These are phyloP conservation scores for Plasmodium vivax DNA, from an alignment of 169 alveolate genomes.

Conservation along the genomic window DNA sequence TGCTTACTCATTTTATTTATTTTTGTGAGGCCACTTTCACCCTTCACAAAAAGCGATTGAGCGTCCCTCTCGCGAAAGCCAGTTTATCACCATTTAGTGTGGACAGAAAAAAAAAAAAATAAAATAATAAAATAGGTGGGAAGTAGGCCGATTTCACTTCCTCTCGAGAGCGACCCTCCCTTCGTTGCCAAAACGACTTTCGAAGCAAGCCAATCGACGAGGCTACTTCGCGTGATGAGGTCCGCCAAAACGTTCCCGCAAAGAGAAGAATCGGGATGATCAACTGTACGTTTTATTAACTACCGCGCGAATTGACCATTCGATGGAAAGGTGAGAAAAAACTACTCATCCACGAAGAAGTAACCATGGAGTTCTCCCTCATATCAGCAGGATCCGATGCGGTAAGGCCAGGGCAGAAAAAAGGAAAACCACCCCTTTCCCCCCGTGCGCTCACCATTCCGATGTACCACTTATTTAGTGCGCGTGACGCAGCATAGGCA, in stretches of 20 bases:
- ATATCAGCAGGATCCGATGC: conserved; percentile 75
- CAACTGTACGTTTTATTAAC: neutral
- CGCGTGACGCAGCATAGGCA: neutral
- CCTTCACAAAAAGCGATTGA: neutral
- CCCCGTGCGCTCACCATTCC: neutral
- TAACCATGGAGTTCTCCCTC: conserved; percentile 11
- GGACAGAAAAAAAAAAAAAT: neutral
- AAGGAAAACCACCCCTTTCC: neutral
- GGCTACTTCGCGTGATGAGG: neutral
- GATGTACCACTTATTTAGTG: neutral
- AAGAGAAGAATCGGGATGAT: neutral
- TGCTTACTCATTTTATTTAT: too few species aligned
- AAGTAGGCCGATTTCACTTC: neutral
- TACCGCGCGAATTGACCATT: neutral
- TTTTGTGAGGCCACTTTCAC: neutral
- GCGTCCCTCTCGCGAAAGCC: neutral
- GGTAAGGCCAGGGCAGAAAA: neutral
- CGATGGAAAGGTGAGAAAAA: neutral
- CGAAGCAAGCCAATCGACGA: neutral
- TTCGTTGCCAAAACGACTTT: neutral
- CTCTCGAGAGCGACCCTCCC: neutral
- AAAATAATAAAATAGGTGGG: neutral
- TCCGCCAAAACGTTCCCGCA: neutral
- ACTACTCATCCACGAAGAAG: neutral
- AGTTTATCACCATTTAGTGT: neutral